Evolutionary conservation across 2,329 filamentous ascomycete species (phyloP), one percentile per base, ranked within the genome.

Genomic region (Fusarium proliferatum): DNA sequence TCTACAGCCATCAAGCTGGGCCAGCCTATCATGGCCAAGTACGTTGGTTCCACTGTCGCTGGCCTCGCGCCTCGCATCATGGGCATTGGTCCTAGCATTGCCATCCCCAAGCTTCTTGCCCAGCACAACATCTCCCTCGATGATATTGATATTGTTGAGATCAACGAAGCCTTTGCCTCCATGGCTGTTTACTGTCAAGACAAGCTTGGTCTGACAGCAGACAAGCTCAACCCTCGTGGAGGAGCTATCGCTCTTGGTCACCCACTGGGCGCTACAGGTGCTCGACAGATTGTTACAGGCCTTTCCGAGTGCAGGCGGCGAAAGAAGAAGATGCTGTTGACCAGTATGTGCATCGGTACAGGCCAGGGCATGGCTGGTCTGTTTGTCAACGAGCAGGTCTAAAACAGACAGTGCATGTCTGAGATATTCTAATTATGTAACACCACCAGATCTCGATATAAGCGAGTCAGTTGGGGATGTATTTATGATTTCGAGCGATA

Each of bases 121-220:
- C 92, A 96, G 85, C 91, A 92, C 88, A 91, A 92, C 83, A 84
- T 99, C 69, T 89, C 88, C 30, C 86, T 97, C 61, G 89, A 92
- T 67, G 96, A 98, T 78, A 89, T 96, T 71, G 96, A 99, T 80
- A 88, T 98, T 41, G 88, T 96, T 77, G 96, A 98, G 88, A 85
- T 99, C 80, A 99, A 99, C 86, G 96, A 99, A 88, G 96, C 96
- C 3, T 99, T 99, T 79, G 96, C 95, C 28, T 96, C 93, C 59
- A 98, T 98, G 96, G 95, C 94, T 3, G 95, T 98, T 36, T 98
- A 98, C 89, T 97, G 95, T 85, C 85, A 93, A 62, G 88, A 94
- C 78, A 90, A 86, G 74, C 87, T 96, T 57, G 89, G 89, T 74
- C 85, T 96, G 57, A 91, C 93, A 80, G 89, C 88, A 83, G 83